Evolutionary conservation across 768 basidiomycete genomes (phyloP).

Genomic region (Suillus subaureus): DNA sequence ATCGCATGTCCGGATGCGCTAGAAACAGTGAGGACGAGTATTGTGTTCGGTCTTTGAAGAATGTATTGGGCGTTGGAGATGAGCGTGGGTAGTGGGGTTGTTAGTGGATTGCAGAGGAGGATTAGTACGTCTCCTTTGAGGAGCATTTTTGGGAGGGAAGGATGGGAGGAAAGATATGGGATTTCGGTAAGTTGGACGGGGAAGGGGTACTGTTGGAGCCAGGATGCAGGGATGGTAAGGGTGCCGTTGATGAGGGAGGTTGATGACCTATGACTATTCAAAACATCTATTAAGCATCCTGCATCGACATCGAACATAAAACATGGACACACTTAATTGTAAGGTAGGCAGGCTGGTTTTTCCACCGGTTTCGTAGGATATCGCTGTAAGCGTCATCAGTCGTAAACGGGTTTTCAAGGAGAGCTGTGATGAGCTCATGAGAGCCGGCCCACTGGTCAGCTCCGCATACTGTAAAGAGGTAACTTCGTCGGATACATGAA

Average conservation of each 20-base stretch:
- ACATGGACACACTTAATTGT: constrained; percentile 28
- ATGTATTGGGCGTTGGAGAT: constrained; percentile 26
- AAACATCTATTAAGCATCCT: background rate
- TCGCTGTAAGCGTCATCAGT: constrained; percentile 49
- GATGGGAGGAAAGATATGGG: constrained; percentile 21
- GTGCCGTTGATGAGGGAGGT: constrained; percentile 20
- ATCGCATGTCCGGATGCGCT: constrained; percentile 18
- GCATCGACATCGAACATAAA: background rate
- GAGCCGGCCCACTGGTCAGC: constrained; percentile 56
- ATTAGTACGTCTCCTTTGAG: constrained; percentile 62
- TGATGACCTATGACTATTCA: constrained; percentile 26
- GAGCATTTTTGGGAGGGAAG: constrained; percentile 19
- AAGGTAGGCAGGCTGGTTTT: constrained; percentile 26
- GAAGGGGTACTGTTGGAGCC: constrained; percentile 56
- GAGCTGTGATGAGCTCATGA: constrained; percentile 63
- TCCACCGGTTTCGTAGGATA: constrained; percentile 54
- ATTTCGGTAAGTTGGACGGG: constrained; percentile 52
- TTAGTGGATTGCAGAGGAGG: constrained; percentile 62
- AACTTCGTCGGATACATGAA: constrained; percentile 8
- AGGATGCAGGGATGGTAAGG: constrained; percentile 51
- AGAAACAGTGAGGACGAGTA: constrained; percentile 45
- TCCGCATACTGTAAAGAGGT: constrained; percentile 50
- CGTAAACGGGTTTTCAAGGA: constrained; percentile 71
- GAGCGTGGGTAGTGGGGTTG: constrained; percentile 47
- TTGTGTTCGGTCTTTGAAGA: constrained; percentile 40